phyloP scores from a whole-genome alignment of 768 basidiomycete genomes.

The Porphyrellus cyaneotinctus region DNA sequence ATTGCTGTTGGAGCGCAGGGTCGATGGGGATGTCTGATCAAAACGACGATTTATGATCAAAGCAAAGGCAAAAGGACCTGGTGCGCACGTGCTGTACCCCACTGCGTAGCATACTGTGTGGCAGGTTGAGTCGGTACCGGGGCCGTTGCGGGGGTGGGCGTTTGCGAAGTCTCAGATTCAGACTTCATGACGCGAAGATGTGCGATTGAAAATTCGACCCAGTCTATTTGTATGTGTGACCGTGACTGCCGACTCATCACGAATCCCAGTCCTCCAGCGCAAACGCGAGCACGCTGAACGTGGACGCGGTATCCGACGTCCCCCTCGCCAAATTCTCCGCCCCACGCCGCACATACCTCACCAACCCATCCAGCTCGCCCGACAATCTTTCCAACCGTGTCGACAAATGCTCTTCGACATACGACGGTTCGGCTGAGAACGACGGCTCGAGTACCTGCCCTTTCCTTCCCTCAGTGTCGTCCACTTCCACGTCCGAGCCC shows the following conservation, averaged over 20 bases:
- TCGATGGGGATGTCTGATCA: slow-evolving; percentile 59
- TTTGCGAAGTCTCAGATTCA: slow-evolving; percentile 36
- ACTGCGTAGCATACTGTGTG: slow-evolving; percentile 36
- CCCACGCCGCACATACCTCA: slow-evolving; percentile 63
- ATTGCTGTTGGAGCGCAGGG: slow-evolving; percentile 62
- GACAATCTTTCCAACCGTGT: slow-evolving; percentile 59
- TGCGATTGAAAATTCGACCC: not conserved
- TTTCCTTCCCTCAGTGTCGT: slow-evolving; percentile 18
- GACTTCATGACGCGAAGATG: slow-evolving; percentile 36
- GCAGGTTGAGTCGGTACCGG: slow-evolving; percentile 29
- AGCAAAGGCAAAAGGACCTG: not conserved
- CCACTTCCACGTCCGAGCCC: slow-evolving; percentile 19
- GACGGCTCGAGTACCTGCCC: slow-evolving; percentile 29
- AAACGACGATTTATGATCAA: not conserved
- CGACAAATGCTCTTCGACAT: slow-evolving; percentile 46
- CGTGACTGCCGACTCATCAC: too few relatives aligned
- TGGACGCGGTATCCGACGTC: slow-evolving; percentile 51
- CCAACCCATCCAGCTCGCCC: slow-evolving; percentile 64
- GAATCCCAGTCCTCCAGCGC: slow-evolving; percentile 76
- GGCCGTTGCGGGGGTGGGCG: slow-evolving; percentile 29
- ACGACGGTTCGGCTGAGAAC: slow-evolving; percentile 39
- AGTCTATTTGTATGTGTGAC: too few relatives aligned
- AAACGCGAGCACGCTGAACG: slow-evolving; percentile 73
- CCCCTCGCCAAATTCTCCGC: slow-evolving; percentile 67
- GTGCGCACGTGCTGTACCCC: slow-evolving; percentile 37